Conservation (phyloP, 176 grass and related monocot genomes). For the Cenchrus purpureus region DNA sequence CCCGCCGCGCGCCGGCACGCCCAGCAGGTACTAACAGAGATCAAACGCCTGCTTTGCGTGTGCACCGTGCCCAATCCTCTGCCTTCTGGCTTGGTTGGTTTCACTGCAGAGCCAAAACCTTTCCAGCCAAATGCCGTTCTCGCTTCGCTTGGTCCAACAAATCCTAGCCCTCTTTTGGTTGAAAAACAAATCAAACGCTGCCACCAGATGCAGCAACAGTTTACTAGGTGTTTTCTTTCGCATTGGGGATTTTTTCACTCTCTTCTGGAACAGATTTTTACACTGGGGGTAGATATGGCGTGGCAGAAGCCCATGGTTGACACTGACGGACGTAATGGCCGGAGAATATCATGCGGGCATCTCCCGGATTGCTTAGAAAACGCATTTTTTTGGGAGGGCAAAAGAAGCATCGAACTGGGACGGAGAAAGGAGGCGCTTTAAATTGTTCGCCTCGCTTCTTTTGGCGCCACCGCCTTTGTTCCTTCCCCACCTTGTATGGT, state of each 20-base stretch:
- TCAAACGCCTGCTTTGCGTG: not conserved
- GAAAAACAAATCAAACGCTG: not conserved
- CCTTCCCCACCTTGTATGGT: constrained; percentile 69
- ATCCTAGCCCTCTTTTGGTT: not conserved
- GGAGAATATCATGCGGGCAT: constrained; percentile 37
- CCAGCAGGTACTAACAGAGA: constrained; percentile 45
- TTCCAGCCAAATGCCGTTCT: not conserved
- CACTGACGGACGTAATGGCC: constrained; percentile 30
- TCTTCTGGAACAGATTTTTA: not conserved
- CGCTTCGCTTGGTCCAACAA: not conserved
- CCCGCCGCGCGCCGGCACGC: constrained; percentile 45
- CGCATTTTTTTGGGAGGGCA: constrained; percentile 3
- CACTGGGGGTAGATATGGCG: not conserved
- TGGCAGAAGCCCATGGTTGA: constrained; percentile 8
- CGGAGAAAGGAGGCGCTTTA: constrained; percentile 48
- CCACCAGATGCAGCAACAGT: not conserved
- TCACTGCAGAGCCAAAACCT: not conserved
- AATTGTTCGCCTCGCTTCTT: constrained; percentile 64
- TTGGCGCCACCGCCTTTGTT: constrained; percentile 58
- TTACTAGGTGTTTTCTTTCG: not conserved
- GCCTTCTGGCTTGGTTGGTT: too few species aligned
- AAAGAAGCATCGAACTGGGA: constrained; percentile 33
- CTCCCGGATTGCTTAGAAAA: constrained; percentile 42
- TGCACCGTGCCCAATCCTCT: not conserved
- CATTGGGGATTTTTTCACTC: not conserved